Evolutionary conservation across 176 grass and related monocot species (phyloP), one percentile per base, ranked within the genome.

Genomic region (Musa acuminata): DNA sequence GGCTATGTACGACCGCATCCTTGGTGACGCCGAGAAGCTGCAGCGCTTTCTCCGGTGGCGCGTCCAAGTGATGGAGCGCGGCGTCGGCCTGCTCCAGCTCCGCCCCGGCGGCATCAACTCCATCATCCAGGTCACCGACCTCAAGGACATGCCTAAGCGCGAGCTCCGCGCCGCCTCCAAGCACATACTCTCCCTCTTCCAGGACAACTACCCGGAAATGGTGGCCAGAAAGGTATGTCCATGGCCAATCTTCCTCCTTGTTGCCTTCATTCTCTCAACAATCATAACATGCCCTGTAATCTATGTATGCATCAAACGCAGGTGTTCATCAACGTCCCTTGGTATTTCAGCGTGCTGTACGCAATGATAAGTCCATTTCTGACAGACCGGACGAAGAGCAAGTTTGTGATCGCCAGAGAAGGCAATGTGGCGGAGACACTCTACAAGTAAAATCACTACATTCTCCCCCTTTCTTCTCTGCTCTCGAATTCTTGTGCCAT

Each of bases 191-290:
- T 81, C 87, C 26, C 90, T 98, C 25, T 98, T 97, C 88, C 90
- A 93, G 87, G 94, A 98, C 77, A 98, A 98, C 78, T 98, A 98
- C 75, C 90, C 90, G 1, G 94, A 98, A 81, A 84, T 98, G 90
- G 94, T 98, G 35, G 87, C 94, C n/a, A 85, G 94, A 75, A 98
- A 98, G 90, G 94, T 96, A 7, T 2, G 2, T 1, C 2, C 9
- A 6, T 6, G 10, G 63, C 24, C 11, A 11, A 12, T 26, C 64
- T 13, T 0, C 55, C 1, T 11, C 1, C 21, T 26, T 50, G 21
- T 24, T 26, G n/a, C 8, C 50, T 51, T 54, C 14, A 2, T 67
- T 5, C 29, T 12, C 49, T 63, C 3, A 11, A 9, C 25, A 49
- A 51, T 49, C 23, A 48, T 26, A 16, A 2, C 48, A 20, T 2